Evolutionary conservation across 2,329 filamentous ascomycete species (phyloP), one percentile per base, ranked within the genome.

Genomic region (Aspergillus fijiensis): DNA sequence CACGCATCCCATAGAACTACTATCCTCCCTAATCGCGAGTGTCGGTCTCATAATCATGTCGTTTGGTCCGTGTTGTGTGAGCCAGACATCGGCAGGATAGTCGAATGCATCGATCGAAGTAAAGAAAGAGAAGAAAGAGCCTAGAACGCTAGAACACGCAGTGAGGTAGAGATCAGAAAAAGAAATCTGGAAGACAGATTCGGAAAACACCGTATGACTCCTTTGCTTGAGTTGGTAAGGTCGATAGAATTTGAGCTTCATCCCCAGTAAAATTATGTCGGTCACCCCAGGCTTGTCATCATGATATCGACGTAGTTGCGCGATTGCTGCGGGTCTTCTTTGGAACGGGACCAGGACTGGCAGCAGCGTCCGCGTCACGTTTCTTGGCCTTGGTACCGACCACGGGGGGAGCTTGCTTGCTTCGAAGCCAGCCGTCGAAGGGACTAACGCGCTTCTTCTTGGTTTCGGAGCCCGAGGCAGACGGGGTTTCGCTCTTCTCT

Each of bases 351-450:
- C 63, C 63, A 10, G 64, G 67, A 51, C 64, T 69, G 48, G 67
- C 68, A 53, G 68, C 63, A 35, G 65, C 31, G 49, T 73, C 72
- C 16, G 69, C 71, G 21, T 73, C 72, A 58, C 75, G 69, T 61
- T 79, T 79, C 62, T 72, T 73, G 16, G 72, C 60, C 52, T 70
- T 71, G 16, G 67, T 58, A n/a, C 64, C 64, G 11, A 59, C 57
- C 7, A 65, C 66, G 5, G 68, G 66, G 50, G 69, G 65, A 21
- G 64, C 67, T 65, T 72, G 66, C 63, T 79, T 76, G 65, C 74
- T 76, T 21, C 76, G 71, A 50, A 70, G 65, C 77, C 77, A 80
- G 19, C 69, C 68, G 59, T 74, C 72, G 61, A 80, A 80, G 3
- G 77, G 76, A 58, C 75, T 78, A 31, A 69, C 65, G 49, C 72